Conservation (phyloP, 2,329 filamentous ascomycete species). For the Sphaerulina musiva region DNA sequence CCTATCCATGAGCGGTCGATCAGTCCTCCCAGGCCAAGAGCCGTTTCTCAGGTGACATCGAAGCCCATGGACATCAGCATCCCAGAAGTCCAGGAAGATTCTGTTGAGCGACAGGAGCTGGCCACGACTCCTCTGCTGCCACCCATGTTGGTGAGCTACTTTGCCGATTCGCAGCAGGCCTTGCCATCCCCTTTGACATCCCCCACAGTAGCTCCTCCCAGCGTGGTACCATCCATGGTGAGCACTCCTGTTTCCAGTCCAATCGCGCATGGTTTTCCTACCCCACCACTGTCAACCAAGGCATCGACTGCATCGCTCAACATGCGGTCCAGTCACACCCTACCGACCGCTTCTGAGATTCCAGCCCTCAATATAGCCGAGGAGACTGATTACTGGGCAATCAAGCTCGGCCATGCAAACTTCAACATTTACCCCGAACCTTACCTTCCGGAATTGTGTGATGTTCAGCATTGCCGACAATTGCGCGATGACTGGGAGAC, state of each 20-base stretch:
- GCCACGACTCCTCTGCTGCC: slow-evolving; percentile 80
- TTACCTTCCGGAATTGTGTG: slow-evolving; percentile 60
- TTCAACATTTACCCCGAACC: slow-evolving; percentile 81
- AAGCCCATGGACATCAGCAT: slow-evolving; percentile 23
- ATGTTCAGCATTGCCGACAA: slow-evolving; percentile 53
- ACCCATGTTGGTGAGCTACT: slow-evolving; percentile 62
- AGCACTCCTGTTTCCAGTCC: slow-evolving; percentile 46
- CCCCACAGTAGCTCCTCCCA: slow-evolving; percentile 64
- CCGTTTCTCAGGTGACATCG: slow-evolving; percentile 11
- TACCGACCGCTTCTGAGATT: slow-evolving; percentile 52
- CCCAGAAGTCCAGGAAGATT: slow-evolving; percentile 37
- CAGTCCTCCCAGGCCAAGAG: slow-evolving; percentile 16
- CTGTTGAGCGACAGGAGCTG: slow-evolving; percentile 51
- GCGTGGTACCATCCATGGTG: slow-evolving; percentile 38
- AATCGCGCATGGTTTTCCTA: slow-evolving; percentile 47
- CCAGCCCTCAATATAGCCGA: slow-evolving; percentile 54
- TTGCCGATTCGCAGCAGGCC: slow-evolving; percentile 47
- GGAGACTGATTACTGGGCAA: slow-evolving; percentile 59
- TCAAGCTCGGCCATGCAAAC: slow-evolving; percentile 83
- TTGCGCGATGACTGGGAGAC: slow-evolving; percentile 75
- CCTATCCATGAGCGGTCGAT: slow-evolving; percentile 12
- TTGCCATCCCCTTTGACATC: slow-evolving; percentile 80
- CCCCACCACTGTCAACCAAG: slow-evolving; percentile 69
- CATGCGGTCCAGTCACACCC: slow-evolving; percentile 44
- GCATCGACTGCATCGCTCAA: slow-evolving; percentile 72